Conservation (phyloP, 441 rosid genomes). For the Oxalis stricta region DNA sequence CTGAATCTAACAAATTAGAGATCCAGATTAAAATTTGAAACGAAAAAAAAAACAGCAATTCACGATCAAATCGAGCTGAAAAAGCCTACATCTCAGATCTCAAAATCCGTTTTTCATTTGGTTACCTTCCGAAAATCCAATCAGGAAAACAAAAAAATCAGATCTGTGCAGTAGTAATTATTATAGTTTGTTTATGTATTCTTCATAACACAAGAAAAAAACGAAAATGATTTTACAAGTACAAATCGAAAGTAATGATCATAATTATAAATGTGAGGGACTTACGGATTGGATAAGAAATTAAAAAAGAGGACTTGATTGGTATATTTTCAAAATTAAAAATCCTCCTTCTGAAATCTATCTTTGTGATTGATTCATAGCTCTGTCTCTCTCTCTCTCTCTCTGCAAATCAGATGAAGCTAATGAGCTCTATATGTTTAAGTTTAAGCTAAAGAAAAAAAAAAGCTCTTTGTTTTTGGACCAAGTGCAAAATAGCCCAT, state of each 20-base stretch:
- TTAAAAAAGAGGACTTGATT: slow-evolving; percentile 14
- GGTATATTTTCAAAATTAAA: slow-evolving; percentile 9
- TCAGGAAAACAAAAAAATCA: slow-evolving; percentile 1
- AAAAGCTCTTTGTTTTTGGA: slow-evolving; percentile 31
- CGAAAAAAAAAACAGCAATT: slow-evolving; percentile 2
- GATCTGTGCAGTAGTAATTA: too few relatives aligned
- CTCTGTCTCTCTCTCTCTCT: slow-evolving; percentile 17
- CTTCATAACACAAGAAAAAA: background rate
- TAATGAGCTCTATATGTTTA: too few relatives aligned
- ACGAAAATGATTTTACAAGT: background rate
- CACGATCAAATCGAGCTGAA: background rate
- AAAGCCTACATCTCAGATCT: slow-evolving; percentile 24
- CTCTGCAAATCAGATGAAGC: slow-evolving; percentile 63
- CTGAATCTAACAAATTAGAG: slow-evolving; percentile 19
- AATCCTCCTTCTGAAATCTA: slow-evolving; percentile 2
- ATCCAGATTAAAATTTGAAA: slow-evolving; percentile 12
- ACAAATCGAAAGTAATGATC: slow-evolving; percentile 9
- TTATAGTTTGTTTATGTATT: slow-evolving; percentile 1
- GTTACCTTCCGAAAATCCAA: too few relatives aligned
- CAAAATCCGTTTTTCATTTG: slow-evolving; percentile 7
- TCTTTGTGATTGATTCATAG: background rate
- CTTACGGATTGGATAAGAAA: slow-evolving; percentile 54
- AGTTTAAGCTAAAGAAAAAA: too few relatives aligned
- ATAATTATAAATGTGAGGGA: slow-evolving; percentile 17
- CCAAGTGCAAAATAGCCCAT: slow-evolving; percentile 29